phyloP scores from a whole-genome alignment of 257 asterid species.

The Solanum ahanhuiri region DNA sequence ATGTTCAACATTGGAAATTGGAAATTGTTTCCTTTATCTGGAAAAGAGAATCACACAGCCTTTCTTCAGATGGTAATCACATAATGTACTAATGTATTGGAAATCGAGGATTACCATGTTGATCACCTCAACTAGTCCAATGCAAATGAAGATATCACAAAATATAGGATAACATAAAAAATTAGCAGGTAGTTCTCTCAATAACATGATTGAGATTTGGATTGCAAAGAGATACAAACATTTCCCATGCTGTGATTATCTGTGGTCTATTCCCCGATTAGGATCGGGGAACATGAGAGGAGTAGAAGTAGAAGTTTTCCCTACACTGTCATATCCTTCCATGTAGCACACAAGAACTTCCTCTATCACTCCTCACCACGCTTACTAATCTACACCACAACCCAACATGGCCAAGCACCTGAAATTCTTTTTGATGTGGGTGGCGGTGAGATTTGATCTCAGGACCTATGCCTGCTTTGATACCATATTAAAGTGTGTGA shows the following conservation, averaged over 20 bases:
- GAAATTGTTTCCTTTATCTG: too few relatives aligned
- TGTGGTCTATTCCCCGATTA: neutral
- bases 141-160: too few relatives aligned
- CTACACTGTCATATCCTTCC: neutral
- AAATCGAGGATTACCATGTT: too few relatives aligned
- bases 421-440: too few relatives aligned
- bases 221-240: neutral
- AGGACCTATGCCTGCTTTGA: too few relatives aligned
- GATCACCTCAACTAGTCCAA: too few relatives aligned
- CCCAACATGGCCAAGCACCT: neutral
- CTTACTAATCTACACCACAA: neutral
- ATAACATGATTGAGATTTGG: neutral
- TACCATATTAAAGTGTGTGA: too few relatives aligned
- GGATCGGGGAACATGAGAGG: neutral
- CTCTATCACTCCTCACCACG: neutral
- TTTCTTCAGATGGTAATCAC: too few relatives aligned
- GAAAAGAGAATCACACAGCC: too few relatives aligned
- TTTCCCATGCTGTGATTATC: neutral
- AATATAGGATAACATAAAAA: neutral
- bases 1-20: neutral
- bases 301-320: neutral
- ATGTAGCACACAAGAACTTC: neutral
- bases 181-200: neutral
- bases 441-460: too few relatives aligned
- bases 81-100: too few relatives aligned